These are phyloP conservation scores for Boletus tylopilopsis DNA, from an alignment of 768 basidiomycete species.

Conservation along the genomic window DNA sequence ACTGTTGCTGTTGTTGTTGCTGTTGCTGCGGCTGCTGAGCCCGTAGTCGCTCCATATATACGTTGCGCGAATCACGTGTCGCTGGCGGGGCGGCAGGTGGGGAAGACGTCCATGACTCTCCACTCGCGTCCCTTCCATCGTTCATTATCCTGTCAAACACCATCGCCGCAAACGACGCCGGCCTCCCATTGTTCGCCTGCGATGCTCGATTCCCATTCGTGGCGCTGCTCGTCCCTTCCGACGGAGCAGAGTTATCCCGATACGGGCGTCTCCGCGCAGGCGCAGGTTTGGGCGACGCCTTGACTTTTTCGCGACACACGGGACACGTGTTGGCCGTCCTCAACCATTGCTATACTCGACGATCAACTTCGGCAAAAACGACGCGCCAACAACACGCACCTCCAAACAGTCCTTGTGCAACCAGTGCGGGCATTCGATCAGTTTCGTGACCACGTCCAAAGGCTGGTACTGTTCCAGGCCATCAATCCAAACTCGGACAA, in stretches of 20 bases:
- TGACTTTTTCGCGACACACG: slow-evolving; percentile 68
- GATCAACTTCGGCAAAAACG: neutral
- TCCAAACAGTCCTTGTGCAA: slow-evolving; percentile 72
- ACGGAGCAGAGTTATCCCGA: neutral
- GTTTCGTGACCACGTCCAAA: slow-evolving; percentile 59
- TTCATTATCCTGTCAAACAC: slow-evolving; percentile 19
- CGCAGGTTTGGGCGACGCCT: slow-evolving; percentile 20
- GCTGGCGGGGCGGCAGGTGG: neutral
- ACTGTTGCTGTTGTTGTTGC: slow-evolving; percentile 6
- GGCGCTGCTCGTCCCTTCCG: slow-evolving; percentile 4
- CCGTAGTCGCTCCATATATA: slow-evolving; percentile 14
- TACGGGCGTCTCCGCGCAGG: slow-evolving; percentile 18
- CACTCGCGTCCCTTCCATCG: slow-evolving; percentile 9
- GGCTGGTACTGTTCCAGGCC: slow-evolving; percentile 75
- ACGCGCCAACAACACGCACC: slow-evolving; percentile 36
- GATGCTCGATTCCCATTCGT: neutral
- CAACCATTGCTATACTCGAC: slow-evolving; percentile 66
- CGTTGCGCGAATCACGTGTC: slow-evolving; percentile 4
- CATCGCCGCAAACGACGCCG: slow-evolving; percentile 15
- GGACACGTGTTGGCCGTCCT: slow-evolving; percentile 73
- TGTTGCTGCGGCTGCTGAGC: slow-evolving; percentile 15
- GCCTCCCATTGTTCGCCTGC: slow-evolving; percentile 13
- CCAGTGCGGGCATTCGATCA: slow-evolving; percentile 75
- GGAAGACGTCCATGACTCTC: slow-evolving; percentile 6
- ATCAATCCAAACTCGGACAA: no score